Evolutionary conservation across 1,139 yeast genomes (phyloP).

Genomic region (Kodamaea fungicola): DNA sequence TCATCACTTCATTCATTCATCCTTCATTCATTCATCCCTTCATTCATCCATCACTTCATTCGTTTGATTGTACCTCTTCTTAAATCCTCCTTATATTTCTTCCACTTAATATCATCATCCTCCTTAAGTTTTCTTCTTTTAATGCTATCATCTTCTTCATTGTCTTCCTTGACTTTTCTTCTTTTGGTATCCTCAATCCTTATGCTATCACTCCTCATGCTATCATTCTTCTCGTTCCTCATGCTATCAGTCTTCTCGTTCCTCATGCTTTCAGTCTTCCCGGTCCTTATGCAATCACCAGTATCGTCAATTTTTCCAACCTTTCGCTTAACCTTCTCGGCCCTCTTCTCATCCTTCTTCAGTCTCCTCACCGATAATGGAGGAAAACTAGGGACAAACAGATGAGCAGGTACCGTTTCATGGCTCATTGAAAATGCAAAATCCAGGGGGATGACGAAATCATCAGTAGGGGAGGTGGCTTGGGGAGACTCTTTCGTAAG

Average conservation of each 20-base stretch:
- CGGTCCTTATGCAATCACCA: too few relatives aligned
- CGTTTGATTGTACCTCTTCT: too few relatives aligned
- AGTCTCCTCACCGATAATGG: slow-evolving; percentile 36
- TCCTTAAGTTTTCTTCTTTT: too few relatives aligned
- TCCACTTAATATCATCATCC: too few relatives aligned
- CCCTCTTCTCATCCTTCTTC: slow-evolving; percentile 1
- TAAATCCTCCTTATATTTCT: too few relatives aligned
- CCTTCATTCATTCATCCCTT: too few relatives aligned
- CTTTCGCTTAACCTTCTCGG: background rate
- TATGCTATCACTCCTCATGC: too few relatives aligned
- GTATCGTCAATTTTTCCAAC: too few relatives aligned
- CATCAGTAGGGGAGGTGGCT: slow-evolving; percentile 1
- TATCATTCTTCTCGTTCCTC: slow-evolving; percentile 2
- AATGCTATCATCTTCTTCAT: too few relatives aligned
- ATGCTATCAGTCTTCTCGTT: background rate
- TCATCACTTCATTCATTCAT: too few relatives aligned
- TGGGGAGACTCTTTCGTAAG: slow-evolving; percentile 19
- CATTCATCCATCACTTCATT: too few relatives aligned
- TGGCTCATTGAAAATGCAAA: slow-evolving; percentile 35
- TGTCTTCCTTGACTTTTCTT: slow-evolving; percentile 3
- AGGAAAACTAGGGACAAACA: slow-evolving; percentile 45
- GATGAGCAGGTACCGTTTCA: slow-evolving; percentile 29
- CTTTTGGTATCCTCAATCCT: slow-evolving; percentile 1
- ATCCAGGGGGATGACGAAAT: slow-evolving; percentile 28
- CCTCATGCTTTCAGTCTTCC: too few relatives aligned